phyloP scores from a whole-genome alignment of 202 grass and related monocot species.

The Saccharum hybrid region DNA sequence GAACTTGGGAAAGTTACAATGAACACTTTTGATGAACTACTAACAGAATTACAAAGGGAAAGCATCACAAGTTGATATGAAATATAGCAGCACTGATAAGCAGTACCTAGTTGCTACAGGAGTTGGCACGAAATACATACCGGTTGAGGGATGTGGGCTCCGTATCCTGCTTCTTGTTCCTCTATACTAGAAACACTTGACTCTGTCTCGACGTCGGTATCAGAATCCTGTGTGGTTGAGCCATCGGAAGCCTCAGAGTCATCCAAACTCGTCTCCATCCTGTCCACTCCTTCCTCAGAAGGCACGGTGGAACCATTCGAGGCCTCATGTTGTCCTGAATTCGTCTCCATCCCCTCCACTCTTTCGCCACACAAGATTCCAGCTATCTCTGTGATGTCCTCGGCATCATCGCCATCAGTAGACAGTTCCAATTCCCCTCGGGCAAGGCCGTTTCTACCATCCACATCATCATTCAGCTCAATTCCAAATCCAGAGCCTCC shows the following conservation, averaged over 20 bases:
- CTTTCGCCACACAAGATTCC: slow-evolving; percentile 36
- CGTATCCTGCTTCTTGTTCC: slow-evolving; percentile 55
- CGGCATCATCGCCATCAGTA: slow-evolving; percentile 32
- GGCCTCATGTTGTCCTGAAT: slow-evolving; percentile 14
- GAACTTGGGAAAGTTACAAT: not conserved
- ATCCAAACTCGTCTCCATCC: slow-evolving; percentile 57
- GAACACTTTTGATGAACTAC: not conserved
- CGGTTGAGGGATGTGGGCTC: slow-evolving; percentile 44
- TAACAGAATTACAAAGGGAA: slow-evolving; percentile 6
- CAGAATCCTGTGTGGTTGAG: slow-evolving; percentile 64
- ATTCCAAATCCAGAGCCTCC: slow-evolving; percentile 13
- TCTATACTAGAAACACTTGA: slow-evolving; percentile 68
- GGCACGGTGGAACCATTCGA: slow-evolving; percentile 11
- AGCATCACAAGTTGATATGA: slow-evolving; percentile 10
- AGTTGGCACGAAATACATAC: slow-evolving; percentile 55
- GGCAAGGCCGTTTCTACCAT: slow-evolving; percentile 29
- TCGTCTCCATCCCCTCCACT: slow-evolving; percentile 30
- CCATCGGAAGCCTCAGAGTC: slow-evolving; percentile 59
- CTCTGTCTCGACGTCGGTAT: slow-evolving; percentile 63
- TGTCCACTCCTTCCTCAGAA: slow-evolving; percentile 47
- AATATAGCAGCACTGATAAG: not conserved
- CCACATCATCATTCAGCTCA: slow-evolving; percentile 26
- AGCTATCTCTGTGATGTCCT: slow-evolving; percentile 13
- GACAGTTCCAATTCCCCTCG: slow-evolving; percentile 20
- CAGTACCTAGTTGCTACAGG: slow-evolving; percentile 8